phyloP scores from a whole-genome alignment of 164 flowering plant species.

The Berberis vulgaris region DNA sequence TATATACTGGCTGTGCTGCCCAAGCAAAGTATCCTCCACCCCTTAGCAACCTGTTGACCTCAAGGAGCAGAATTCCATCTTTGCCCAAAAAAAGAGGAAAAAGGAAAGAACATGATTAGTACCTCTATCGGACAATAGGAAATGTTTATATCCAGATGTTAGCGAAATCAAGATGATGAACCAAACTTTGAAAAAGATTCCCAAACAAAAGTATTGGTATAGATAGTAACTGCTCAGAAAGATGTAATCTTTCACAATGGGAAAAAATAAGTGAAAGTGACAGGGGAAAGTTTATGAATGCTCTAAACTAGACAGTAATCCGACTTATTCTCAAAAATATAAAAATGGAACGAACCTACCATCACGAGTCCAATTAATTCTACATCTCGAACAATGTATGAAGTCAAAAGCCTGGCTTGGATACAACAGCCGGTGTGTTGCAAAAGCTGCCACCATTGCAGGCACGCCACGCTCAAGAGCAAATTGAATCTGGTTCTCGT shows the following conservation, averaged over 20 bases:
- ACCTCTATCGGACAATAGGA: not conserved
- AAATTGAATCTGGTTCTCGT: constrained; percentile 66
- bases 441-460: constrained; percentile 57
- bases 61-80: constrained; percentile 76
- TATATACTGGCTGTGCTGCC: constrained; percentile 93
- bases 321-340: not conserved
- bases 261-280: no score
- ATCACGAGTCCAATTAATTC: constrained; percentile 61
- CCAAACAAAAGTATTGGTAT: no score
- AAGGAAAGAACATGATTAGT: not conserved
- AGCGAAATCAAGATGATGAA: no score
- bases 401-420: constrained; percentile 68
- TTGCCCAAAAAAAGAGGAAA: constrained; percentile 9
- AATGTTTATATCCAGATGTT: no score
- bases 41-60: constrained; percentile 76
- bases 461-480: constrained; percentile 70
- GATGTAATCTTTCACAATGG: no score
- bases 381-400: constrained; percentile 62
- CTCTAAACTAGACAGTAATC: not conserved
- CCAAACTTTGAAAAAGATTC: no score
- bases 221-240: no score
- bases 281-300: not conserved
- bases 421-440: constrained; percentile 43
- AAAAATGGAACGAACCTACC: constrained; percentile 28
- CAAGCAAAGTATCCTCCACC: constrained; percentile 88